These are phyloP conservation scores for Pestalotiopsis sp. DNA, from an alignment of 2,329 filamentous ascomycete species.

Conservation along the genomic window DNA sequence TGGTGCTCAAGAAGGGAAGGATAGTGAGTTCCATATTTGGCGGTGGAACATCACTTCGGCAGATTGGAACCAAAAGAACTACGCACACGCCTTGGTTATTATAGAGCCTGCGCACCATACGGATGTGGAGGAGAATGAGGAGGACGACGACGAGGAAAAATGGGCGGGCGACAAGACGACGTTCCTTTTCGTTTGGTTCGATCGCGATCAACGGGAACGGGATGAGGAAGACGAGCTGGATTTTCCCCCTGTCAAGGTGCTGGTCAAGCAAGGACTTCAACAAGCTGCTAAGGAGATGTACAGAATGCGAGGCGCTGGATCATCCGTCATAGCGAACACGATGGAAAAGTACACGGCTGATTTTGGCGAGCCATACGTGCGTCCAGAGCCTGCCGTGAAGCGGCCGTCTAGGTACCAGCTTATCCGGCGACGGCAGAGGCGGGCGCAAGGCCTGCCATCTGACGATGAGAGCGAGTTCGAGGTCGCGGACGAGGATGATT, in stretches of 20 bases:
- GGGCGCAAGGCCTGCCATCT: conserved; percentile 1
- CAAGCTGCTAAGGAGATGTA: conserved; percentile 2
- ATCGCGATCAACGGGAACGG: conserved; percentile 2
- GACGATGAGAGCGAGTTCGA: not conserved
- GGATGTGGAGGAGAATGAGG: not conserved
- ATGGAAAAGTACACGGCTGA: not conserved
- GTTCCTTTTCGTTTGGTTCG: conserved; percentile 4
- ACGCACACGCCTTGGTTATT: conserved; percentile 2
- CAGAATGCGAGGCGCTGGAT: conserved; percentile 7
- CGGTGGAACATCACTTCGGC: not conserved
- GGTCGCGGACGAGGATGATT: not conserved
- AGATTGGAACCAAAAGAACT: not conserved
- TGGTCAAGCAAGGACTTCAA: conserved; percentile 4
- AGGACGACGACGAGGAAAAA: not conserved
- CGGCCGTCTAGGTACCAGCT: conserved; percentile 2
- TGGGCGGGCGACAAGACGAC: conserved; percentile 6
- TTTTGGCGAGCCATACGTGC: conserved; percentile 6
- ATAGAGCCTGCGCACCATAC: conserved; percentile 1
- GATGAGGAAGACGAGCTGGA: conserved; percentile 4
- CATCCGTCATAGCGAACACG: not conserved
- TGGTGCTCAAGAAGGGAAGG: not conserved
- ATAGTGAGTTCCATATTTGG: conserved; percentile 1
- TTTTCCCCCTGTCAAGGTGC: conserved; percentile 1
- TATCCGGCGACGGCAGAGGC: not conserved
- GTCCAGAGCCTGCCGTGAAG: conserved; percentile 1